Evolutionary conservation across 371 early-diverging fungal genomes (phyloP).

Genomic region (Thermomucor indicae-seudaticae): DNA sequence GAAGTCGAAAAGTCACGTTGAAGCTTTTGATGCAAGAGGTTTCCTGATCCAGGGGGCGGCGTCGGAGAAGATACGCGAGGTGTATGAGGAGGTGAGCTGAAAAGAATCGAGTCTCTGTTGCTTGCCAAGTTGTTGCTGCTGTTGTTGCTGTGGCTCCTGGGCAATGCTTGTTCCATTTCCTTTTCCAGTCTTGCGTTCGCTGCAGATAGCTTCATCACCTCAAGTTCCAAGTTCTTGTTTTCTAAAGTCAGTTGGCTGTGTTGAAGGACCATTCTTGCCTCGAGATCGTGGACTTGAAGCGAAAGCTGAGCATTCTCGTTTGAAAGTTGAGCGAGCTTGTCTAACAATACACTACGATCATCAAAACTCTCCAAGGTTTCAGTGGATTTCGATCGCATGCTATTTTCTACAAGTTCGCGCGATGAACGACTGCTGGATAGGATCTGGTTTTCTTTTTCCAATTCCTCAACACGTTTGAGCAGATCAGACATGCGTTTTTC

Average conservation of each 20-base stretch:
- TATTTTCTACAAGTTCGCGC: background rate
- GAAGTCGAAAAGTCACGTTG: conserved; percentile 23
- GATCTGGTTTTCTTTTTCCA: conserved; percentile 13
- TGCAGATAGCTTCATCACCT: conserved; percentile 38
- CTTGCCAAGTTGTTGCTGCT: background rate
- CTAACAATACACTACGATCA: conserved; percentile 18
- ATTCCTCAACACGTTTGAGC: conserved; percentile 10
- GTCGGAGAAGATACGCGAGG: conserved; percentile 29
- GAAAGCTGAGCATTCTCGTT: conserved; percentile 34
- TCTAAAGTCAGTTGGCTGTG: conserved; percentile 32
- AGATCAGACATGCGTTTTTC: conserved; percentile 7
- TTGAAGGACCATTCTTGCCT: conserved; percentile 35
- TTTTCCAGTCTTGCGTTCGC: conserved; percentile 47
- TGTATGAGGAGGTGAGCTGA: conserved; percentile 36
- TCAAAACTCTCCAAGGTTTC: background rate
- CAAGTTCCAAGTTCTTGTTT: conserved; percentile 37
- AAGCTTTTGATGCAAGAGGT: conserved; percentile 14
- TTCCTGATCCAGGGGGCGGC: conserved; percentile 7
- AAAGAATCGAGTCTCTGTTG: background rate
- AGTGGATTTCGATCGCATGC: background rate
- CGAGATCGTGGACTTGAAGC: conserved; percentile 32
- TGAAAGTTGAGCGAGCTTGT: conserved; percentile 21
- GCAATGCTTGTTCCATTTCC: conserved; percentile 42
- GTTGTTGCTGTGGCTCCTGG: conserved; percentile 17
- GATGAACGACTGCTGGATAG: conserved; percentile 5